Base-by-base conservation (phyloP, 306 rosid genomes). In the Urtica urens region DNA sequence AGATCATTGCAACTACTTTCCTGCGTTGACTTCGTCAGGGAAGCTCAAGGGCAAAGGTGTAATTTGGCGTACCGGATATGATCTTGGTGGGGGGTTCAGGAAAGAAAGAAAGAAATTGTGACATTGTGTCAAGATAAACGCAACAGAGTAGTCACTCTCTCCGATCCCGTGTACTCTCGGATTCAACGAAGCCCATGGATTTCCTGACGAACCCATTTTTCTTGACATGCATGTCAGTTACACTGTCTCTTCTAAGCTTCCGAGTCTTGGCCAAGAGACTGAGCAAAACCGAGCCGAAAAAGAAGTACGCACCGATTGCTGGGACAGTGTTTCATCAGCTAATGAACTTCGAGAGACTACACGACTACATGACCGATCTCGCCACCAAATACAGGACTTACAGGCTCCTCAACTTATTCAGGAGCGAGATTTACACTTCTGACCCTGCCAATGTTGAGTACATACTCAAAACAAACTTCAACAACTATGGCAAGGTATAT, bases 401-500 rank as follows among this genome's bases (percentile, higher is more conserved):
- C 67, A 76, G 94, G 61, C 56, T 83, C 15, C 65, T 87, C 15
- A 63, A 24, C 6, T 85, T 51, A 46, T 69, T 66, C 44, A 61
- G 94, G 31, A 64, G 42, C 51, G 96, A 87, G 66, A 42, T 83
- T 56, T 87, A 78, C 63, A 87, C 96, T 2, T 25, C 86, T 0
- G 82, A 87, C 23, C 94, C 96, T 0, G 25, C 4, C 10, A 87
- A 83, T 22, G 86, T 87, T 20, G 96, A 80, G 67, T 80, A 87
- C 34, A 78, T 87, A 0, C 94, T 83, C 76, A 87, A 72, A 74
- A 80, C 83, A 17, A 76, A 80, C 35, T 87, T 83, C 46, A 67
- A 67, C 1, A 87, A 87, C 14, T 87, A 76, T 59, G 94, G 96
- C 62, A 87, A 87, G 94, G 94, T 87, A 61, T 13, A n/a, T 14